Conservation (phyloP, 139 green algal genomes). For the Eudorina sp. region DNA sequence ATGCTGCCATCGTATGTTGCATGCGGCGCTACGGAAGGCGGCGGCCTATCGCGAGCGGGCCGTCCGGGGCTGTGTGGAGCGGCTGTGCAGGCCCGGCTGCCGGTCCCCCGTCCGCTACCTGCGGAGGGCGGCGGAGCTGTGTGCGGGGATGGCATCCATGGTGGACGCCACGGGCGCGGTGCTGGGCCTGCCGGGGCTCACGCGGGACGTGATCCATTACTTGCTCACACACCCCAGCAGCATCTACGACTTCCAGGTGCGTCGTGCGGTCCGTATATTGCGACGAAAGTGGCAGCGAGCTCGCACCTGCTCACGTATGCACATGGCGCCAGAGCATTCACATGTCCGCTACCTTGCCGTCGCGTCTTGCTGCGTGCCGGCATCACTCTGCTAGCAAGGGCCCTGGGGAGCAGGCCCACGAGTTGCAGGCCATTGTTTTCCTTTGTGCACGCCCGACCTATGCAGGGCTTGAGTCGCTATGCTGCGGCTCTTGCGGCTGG, state of each 20-base stretch:
- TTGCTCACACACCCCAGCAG: constrained; percentile 56
- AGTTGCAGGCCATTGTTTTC: too few species aligned
- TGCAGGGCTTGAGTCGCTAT: constrained; percentile 2
- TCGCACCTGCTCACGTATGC: too few species aligned
- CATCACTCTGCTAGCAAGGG: too few species aligned
- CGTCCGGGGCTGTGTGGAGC: constrained; percentile 57
- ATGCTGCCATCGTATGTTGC: too few species aligned
- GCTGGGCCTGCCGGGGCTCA: constrained; percentile 61
- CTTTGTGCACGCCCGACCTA: too few species aligned
- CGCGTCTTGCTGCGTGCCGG: too few species aligned
- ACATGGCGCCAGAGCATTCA: too few species aligned
- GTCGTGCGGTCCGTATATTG: too few species aligned
- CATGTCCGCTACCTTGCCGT: too few species aligned
- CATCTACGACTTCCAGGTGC: constrained; percentile 62
- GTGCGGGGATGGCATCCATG: neutral
- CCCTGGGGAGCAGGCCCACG: too few species aligned
- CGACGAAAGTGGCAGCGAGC: too few species aligned
- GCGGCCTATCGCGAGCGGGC: constrained; percentile 65
- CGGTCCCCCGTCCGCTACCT: constrained; percentile 64
- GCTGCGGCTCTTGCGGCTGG: neutral
- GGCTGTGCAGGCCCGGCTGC: constrained; percentile 47
- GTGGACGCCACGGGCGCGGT: neutral
- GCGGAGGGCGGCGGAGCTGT: constrained; percentile 68
- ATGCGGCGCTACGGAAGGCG: too few species aligned
- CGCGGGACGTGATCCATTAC: constrained; percentile 56